These are phyloP conservation scores for Phytophthora pistaciae DNA, from an alignment of 352 stramenopile genomes.

Conservation along the genomic window DNA sequence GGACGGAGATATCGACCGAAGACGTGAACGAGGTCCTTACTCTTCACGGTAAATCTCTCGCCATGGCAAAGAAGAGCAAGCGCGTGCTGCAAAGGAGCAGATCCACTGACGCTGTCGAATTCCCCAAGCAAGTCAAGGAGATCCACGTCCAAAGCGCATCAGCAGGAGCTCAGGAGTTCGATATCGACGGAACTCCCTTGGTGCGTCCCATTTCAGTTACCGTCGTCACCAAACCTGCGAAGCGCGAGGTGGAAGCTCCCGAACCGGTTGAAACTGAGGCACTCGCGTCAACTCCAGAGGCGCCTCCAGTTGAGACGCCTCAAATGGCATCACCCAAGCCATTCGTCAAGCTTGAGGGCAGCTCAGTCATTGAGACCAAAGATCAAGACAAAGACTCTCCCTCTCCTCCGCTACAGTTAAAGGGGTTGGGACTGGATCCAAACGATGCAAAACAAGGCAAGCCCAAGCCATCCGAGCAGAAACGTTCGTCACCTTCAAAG, in stretches of 20 bases:
- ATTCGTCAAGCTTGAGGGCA: constrained; percentile 23
- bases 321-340: constrained; percentile 3
- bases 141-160: background rate
- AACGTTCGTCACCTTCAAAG: background rate
- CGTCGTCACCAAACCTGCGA: constrained; percentile 20
- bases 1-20: constrained; percentile 1
- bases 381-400: background rate
- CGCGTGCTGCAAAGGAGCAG: constrained; percentile 4
- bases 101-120: background rate
- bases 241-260: constrained; percentile 3
- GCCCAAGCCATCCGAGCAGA: background rate
- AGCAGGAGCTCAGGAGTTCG: background rate
- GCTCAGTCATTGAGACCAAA: background rate
- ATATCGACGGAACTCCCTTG: background rate
- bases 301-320: background rate
- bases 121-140: background rate
- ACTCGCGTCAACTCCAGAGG: background rate
- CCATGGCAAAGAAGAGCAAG: constrained; percentile 16
- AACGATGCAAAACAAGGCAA: background rate
- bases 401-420: constrained; percentile 12
- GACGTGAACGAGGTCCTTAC: constrained; percentile 5
- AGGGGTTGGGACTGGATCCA: constrained; percentile 12
- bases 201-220: constrained; percentile 26
- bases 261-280: background rate
- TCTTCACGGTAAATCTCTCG: constrained; percentile 23